phyloP scores from a whole-genome alignment of 208 protist genomes.

The Wallacemonas sp. region DNA sequence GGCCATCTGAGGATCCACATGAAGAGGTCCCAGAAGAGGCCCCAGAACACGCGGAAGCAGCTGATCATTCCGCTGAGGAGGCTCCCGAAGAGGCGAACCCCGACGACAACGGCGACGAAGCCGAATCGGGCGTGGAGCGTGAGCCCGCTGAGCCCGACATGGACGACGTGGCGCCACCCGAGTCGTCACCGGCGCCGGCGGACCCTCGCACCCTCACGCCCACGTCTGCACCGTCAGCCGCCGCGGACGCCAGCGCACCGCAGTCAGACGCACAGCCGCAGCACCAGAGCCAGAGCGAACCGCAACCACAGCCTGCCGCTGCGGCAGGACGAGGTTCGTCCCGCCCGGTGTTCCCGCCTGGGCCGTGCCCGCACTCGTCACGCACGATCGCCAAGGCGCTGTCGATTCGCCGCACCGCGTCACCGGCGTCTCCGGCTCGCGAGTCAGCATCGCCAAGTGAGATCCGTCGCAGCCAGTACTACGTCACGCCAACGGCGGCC shows the following conservation, averaged over 20 bases:
- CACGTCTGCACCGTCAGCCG: not conserved
- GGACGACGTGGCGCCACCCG: not conserved
- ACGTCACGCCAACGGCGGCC: not conserved
- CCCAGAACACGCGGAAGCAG: not conserved
- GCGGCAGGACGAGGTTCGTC: too few species aligned
- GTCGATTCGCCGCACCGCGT: not conserved
- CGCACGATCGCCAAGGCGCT: constrained; percentile 21
- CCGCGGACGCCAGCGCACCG: not conserved
- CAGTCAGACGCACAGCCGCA: not conserved
- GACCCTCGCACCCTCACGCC: not conserved
- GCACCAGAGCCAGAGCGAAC: too few species aligned
- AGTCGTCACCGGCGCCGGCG: constrained; percentile 4
- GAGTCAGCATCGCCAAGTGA: not conserved
- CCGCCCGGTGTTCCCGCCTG: constrained; percentile 9
- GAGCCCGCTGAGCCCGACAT: not conserved
- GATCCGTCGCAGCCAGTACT: constrained; percentile 4
- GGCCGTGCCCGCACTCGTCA: constrained; percentile 24
- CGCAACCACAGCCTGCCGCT: too few species aligned
- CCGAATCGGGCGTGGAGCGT: not conserved
- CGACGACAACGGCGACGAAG: not conserved
- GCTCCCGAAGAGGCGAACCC: not conserved
- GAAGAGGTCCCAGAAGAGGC: not conserved
- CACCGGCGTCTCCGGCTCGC: not conserved
- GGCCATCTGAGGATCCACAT: not conserved
- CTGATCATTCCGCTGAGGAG: not conserved